Evolutionary conservation across 441 rosid genomes (phyloP).

Genomic region (Corymbia citriodora): DNA sequence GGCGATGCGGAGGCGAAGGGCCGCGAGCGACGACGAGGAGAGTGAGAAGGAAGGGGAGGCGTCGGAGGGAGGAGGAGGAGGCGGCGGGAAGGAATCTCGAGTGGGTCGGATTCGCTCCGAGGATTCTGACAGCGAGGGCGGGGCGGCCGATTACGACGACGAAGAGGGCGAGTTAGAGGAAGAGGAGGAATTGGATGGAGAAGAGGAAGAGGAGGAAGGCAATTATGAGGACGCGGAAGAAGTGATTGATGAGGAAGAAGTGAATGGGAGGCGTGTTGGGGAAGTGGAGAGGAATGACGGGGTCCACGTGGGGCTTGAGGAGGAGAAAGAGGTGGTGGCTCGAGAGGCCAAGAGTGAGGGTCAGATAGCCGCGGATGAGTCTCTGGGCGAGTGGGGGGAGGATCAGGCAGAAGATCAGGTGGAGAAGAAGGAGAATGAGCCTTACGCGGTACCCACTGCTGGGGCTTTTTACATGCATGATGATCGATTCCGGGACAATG

Average conservation of each 20-base stretch:
- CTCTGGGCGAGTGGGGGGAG: conserved; percentile 2
- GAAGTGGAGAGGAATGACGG: conserved; percentile 5
- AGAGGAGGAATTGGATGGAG: conserved; percentile 33
- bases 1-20: conserved; percentile 68
- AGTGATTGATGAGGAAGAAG: conserved; percentile 28
- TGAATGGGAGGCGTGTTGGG: conserved; percentile 13
- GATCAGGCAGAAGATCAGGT: conserved; percentile 13
- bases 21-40: conserved; percentile 81
- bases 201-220: conserved; percentile 30
- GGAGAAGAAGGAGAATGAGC: conserved; percentile 68
- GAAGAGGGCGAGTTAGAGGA: conserved; percentile 45
- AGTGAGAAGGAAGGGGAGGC: conserved; percentile 24
- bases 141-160: conserved; percentile 55
- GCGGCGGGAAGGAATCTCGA: neutral
- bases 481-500: conserved; percentile 77
- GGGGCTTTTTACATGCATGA: conserved; percentile 99
- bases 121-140: conserved; percentile 64
- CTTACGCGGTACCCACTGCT: conserved; percentile 90
- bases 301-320: neutral
- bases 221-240: conserved; percentile 16
- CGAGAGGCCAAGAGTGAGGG: conserved; percentile 19
- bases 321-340: neutral
- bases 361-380: conserved; percentile 15
- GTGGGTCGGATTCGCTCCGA: conserved; percentile 48
- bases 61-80: conserved; percentile 7